Base-by-base conservation (phyloP, 805 yeast genomes). In the Saturnispora quitensis region DNA sequence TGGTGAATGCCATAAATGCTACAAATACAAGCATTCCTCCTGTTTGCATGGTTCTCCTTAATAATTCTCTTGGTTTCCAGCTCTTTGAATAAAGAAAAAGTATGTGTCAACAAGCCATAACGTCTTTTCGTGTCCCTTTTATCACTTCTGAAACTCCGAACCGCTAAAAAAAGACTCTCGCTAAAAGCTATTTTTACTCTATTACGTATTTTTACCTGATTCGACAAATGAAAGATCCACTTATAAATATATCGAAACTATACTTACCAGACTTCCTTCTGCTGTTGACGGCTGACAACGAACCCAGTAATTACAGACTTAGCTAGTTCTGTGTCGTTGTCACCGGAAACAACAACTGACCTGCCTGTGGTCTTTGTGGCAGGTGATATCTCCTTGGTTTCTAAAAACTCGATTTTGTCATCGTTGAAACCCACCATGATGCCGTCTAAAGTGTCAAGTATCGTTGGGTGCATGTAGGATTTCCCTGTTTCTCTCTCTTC, bases 371-470 rank as follows among this genome's bases (percentile, higher is more conserved):
- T 31, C 34, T 31, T 31, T 4, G 34, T 4, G 13, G 34, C 34
- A 25, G 47, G 43, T 7, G 34, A n/a, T 10, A 49, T 49, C n/a
- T 43, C 51, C 25, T 46, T 33, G 20, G 43, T 24, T 31, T 70
- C 68, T 18, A 75, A 65, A 61, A 68, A 66, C 45, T 75, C 72
- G 12, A 77, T 68, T 50, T 64, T 66, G 56, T 78, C 78, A 0
- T 81, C 82, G 34, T 72, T 74, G 56, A 78, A 78, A 10, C 81
- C 83, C 24, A 77, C 66, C 76, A 81, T 73, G 8, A 82, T 80
- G 0, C 83, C 83, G 56, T 77, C 71, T 52, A 77, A 60, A 5
- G 74, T 71, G 52, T 77, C 77, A 1, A 62, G 60, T 40, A 78
- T 60, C 50, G 64, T 64, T 0, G 84, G 84, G 58, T 76, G 74